Evolutionary conservation across 805 yeast genomes (phyloP).

Genomic region (Cyberlindnera euphorbiiphila): DNA sequence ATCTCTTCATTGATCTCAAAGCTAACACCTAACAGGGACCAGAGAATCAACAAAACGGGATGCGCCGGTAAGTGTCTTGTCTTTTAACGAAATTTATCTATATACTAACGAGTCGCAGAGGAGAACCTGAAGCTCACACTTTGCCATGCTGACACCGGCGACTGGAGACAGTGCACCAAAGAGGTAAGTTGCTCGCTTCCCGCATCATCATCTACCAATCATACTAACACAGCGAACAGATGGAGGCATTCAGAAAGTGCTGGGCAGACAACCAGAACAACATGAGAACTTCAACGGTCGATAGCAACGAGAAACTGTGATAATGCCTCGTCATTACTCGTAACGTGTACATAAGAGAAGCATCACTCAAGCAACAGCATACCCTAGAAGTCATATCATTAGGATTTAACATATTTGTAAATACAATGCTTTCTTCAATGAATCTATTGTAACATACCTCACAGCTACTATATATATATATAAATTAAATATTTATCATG

Average conservation of each 20-base stretch:
- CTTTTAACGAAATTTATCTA: conserved; percentile 1
- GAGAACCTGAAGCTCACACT: conserved; percentile 68
- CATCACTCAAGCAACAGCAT: too few species aligned
- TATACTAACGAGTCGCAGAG: conserved; percentile 29
- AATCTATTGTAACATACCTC: too few species aligned
- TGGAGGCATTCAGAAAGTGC: conserved; percentile 40
- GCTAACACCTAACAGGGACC: conserved; percentile 45
- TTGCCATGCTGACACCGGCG: conserved; percentile 78
- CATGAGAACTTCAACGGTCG: conserved; percentile 35
- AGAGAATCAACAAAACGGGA: conserved; percentile 69
- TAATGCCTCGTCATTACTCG: too few species aligned
- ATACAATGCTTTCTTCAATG: too few species aligned
- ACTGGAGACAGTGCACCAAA: conserved; percentile 69
- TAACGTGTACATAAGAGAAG: too few species aligned
- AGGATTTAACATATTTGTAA: too few species aligned
- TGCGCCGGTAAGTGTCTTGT: conserved; percentile 46
- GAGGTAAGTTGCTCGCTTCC: too few species aligned
- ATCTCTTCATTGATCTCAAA: not conserved
- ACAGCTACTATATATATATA: too few species aligned
- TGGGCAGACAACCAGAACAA: conserved; percentile 40
- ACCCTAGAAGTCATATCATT: too few species aligned
- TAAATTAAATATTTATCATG: too few species aligned
- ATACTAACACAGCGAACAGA: conserved; percentile 25
- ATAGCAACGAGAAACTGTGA: conserved; percentile 21
- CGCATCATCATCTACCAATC: not conserved